Evolutionary conservation across 2,329 filamentous ascomycete genomes (phyloP).

Genomic region (Colletotrichum nymphaeae): DNA sequence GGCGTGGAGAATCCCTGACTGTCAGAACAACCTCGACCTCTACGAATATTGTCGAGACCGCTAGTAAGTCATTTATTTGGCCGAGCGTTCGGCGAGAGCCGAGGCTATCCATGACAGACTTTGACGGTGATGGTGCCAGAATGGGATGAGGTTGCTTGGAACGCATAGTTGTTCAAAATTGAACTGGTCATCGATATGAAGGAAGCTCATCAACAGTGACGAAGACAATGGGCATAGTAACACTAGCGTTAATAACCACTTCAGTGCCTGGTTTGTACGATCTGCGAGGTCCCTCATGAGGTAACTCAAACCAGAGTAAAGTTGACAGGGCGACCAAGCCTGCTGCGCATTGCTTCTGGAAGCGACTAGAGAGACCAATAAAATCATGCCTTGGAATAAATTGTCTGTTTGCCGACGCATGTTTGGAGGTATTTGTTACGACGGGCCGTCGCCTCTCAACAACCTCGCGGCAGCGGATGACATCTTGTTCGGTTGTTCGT

Average conservation of each 20-base stretch:
- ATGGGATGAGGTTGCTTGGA: not conserved
- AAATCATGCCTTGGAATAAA: not conserved
- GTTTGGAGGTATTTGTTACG: not conserved
- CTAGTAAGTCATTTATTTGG: not conserved
- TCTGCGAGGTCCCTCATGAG: not conserved
- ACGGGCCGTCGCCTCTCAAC: not conserved
- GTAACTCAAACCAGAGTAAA: not conserved
- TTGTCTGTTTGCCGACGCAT: not conserved
- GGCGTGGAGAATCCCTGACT: conserved; percentile 30
- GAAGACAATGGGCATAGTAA: not conserved
- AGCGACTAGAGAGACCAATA: not conserved
- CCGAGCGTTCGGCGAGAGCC: not conserved
- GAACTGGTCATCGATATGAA: not conserved
- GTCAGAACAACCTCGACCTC: not conserved
- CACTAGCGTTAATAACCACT: not conserved
- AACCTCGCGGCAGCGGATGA: not conserved
- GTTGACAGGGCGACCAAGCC: not conserved
- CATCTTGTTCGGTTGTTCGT: not conserved
- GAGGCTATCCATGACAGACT: not conserved
- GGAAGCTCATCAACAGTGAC: not conserved
- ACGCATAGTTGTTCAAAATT: not conserved
- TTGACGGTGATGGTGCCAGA: too few species aligned
- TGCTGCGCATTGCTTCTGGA: not conserved
- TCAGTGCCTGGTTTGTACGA: not conserved
- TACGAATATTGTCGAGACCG: not conserved